These are phyloP conservation scores for Blastocystis sp. DNA, from an alignment of 352 stramenopile species.

Conservation along the genomic window DNA sequence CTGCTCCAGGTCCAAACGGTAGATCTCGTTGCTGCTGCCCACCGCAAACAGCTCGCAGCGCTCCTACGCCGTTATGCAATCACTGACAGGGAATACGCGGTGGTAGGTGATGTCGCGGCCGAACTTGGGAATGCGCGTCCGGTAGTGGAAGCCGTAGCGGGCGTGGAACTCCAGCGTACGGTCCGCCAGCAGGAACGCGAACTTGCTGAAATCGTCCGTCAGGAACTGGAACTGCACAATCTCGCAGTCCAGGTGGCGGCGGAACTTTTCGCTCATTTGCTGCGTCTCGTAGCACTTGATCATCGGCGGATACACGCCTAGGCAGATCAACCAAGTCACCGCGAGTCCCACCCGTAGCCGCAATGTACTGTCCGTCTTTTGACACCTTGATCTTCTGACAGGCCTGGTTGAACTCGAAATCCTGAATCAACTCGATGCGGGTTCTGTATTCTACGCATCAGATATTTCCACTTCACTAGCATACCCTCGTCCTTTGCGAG, in stretches of 20 bases:
- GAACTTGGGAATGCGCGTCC: slow-evolving; percentile 91
- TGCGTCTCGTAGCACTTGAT: slow-evolving; percentile 87
- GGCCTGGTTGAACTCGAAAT: slow-evolving; percentile 91
- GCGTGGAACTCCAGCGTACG: slow-evolving; percentile 94
- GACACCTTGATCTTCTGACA: slow-evolving; percentile 89
- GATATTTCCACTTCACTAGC: not conserved
- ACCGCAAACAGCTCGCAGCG: slow-evolving; percentile 92
- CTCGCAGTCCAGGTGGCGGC: slow-evolving; percentile 90
- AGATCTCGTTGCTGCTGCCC: slow-evolving; percentile 82
- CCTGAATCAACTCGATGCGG: slow-evolving; percentile 95
- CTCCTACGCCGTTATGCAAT: slow-evolving; percentile 71
- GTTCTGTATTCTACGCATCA: slow-evolving; percentile 74
- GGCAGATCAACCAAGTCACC: slow-evolving; percentile 40
- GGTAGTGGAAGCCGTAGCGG: slow-evolving; percentile 92
- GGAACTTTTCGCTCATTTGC: slow-evolving; percentile 97
- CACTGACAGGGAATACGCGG: slow-evolving; percentile 69
- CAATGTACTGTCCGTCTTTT: slow-evolving; percentile 88
- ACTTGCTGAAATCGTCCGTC: slow-evolving; percentile 92
- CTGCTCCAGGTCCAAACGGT: slow-evolving; percentile 94
- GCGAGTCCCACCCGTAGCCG: slow-evolving; percentile 76
- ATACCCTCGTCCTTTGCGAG: slow-evolving; percentile 47
- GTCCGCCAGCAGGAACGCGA: slow-evolving; percentile 91
- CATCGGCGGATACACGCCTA: slow-evolving; percentile 90
- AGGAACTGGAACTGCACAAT: slow-evolving; percentile 91
- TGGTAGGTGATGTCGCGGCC: slow-evolving; percentile 94